These are phyloP conservation scores for Cubamyces sp. DNA, from an alignment of 768 basidiomycete species.

Conservation along the genomic window DNA sequence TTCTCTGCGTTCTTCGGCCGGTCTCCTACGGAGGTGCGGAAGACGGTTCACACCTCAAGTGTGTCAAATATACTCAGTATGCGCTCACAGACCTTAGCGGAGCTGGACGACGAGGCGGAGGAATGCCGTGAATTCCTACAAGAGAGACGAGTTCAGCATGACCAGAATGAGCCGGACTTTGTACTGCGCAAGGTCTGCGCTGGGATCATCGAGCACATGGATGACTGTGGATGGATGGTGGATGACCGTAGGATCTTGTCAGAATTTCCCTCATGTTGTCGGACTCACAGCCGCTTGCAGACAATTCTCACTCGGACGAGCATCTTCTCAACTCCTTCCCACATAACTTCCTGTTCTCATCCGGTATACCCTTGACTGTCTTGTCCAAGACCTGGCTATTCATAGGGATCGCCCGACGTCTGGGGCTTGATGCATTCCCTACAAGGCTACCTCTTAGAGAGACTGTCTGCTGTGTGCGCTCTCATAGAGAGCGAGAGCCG, in stretches of 20 bases:
- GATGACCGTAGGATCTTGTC: background rate
- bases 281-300: background rate
- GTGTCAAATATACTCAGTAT: background rate
- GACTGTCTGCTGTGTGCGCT: conserved; percentile 6
- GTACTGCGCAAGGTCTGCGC: conserved; percentile 30
- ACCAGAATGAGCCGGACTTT: conserved; percentile 38
- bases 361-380: background rate
- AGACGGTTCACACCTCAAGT: background rate
- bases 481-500: background rate
- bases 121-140: conserved; percentile 47
- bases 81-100: conserved; percentile 41
- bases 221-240: background rate
- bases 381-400: conserved; percentile 12
- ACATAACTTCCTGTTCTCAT: background rate
- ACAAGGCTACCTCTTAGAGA: background rate
- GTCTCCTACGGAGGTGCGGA: conserved; percentile 46
- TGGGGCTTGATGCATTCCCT: background rate
- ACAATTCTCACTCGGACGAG: background rate
- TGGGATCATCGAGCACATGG: background rate
- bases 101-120: conserved; percentile 44
- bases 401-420: background rate
- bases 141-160: conserved; percentile 32
- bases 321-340: conserved; percentile 4
- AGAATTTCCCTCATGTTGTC: background rate
- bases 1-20: conserved; percentile 58